These are phyloP conservation scores for Monosporozyma siamensis DNA, from an alignment of 805 yeast genomes.

Conservation along the genomic window DNA sequence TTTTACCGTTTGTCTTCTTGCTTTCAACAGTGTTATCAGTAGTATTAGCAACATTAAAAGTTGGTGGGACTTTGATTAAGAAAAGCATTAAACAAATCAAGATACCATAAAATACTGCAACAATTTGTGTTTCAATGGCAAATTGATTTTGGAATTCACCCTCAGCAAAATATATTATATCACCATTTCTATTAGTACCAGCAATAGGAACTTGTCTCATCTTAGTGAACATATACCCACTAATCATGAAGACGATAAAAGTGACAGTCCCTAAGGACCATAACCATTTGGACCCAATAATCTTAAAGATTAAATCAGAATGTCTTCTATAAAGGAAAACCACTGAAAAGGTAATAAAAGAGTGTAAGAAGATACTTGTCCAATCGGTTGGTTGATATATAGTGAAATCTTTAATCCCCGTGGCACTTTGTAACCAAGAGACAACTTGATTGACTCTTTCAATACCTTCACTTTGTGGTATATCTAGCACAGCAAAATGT, in stretches of 20 bases:
- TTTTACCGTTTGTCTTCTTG: neutral
- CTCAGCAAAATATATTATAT: constrained; percentile 42
- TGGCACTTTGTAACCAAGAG: constrained; percentile 19
- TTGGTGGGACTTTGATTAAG: constrained; percentile 50
- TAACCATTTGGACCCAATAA: constrained; percentile 44
- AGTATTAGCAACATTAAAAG: constrained; percentile 3
- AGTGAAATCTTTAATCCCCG: constrained; percentile 22
- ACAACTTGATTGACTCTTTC: constrained; percentile 29
- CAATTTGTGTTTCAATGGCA: constrained; percentile 83
- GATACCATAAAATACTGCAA: constrained; percentile 63
- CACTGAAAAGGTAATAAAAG: constrained; percentile 30
- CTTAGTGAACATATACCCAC: constrained; percentile 90
- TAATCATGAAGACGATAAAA: constrained; percentile 61
- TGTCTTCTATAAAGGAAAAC: constrained; percentile 30
- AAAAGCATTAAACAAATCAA: constrained; percentile 52
- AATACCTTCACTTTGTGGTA: constrained; percentile 30
- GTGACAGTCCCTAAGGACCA: constrained; percentile 64
- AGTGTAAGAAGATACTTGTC: constrained; percentile 28
- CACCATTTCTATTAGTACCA: constrained; percentile 35
- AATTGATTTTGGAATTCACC: constrained; percentile 68
- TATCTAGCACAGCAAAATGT: constrained; percentile 17
- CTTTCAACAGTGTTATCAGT: neutral
- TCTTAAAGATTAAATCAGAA: constrained; percentile 28
- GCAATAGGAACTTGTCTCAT: constrained; percentile 61
- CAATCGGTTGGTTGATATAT: constrained; percentile 33